A percentile compares a stretch with the other conserved stretches of the same genome.
Conservation (phyloP, 2,329 filamentous ascomycete species). For the Hymenoscyphus occultus region DNA sequence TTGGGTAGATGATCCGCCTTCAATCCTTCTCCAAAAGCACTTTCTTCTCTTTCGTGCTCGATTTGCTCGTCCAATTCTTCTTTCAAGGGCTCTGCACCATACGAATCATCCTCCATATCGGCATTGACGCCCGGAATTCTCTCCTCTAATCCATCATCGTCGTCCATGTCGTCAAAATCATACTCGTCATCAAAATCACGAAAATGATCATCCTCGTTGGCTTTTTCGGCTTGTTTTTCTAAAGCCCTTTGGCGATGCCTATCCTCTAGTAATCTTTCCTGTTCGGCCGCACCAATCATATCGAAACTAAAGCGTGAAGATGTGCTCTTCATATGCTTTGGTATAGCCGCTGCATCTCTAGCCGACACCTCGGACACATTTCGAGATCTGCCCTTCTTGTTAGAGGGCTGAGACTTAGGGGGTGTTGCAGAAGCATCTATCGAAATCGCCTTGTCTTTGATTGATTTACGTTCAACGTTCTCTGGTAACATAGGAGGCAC, state of each 20-base stretch:
- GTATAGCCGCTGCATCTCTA: constrained; percentile 45
- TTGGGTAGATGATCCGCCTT: constrained; percentile 19
- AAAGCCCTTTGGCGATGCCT: constrained; percentile 65
- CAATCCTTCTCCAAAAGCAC: constrained; percentile 38
- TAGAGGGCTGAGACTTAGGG: constrained; percentile 25
- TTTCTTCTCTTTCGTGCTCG: constrained; percentile 21
- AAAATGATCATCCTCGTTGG: constrained; percentile 37
- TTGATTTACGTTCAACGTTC: constrained; percentile 14
- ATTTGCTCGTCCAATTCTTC: constrained; percentile 24
- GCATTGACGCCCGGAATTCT: constrained; percentile 57
- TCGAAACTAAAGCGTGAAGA: constrained; percentile 82
- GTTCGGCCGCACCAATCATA: constrained; percentile 66
- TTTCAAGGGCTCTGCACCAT: constrained; percentile 21
- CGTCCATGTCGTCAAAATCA: constrained; percentile 61
- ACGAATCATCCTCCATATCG: constrained; percentile 38
- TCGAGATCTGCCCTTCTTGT: constrained; percentile 42
- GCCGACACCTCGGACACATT: constrained; percentile 50
- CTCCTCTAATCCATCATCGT: constrained; percentile 62
- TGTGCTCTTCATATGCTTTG: constrained; percentile 69
- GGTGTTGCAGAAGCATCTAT: constrained; percentile 29
- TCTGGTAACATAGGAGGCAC: constrained; percentile 30
- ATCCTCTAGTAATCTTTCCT: constrained; percentile 70
- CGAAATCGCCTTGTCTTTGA: constrained; percentile 27
- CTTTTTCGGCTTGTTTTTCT: constrained; percentile 50
- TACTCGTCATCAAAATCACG: constrained; percentile 56